phyloP scores from a whole-genome alignment of 169 alveolate genomes.

The Perkinsus chesapeaki region DNA sequence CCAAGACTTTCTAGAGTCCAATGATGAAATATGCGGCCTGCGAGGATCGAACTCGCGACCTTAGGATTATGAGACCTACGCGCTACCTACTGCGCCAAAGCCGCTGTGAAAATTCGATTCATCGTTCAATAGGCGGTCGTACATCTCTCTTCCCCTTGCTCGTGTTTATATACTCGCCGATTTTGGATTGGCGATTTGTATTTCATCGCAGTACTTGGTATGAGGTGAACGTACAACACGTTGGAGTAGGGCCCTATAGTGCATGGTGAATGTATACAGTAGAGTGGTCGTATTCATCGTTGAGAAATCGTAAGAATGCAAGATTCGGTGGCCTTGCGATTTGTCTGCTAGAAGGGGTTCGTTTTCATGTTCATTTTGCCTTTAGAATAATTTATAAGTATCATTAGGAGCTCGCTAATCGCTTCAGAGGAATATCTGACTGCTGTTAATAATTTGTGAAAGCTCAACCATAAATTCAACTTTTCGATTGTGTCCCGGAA shows the following conservation, averaged over 20 bases:
- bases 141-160: background rate
- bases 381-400: background rate
- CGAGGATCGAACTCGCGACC: background rate
- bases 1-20: no score
- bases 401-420: no score
- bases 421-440: no score
- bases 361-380: background rate
- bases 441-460: no score
- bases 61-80: background rate
- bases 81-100: background rate
- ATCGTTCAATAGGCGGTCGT: no score
- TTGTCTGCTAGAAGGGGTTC: no score
- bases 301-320: background rate
- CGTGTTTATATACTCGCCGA: background rate
- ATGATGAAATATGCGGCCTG: background rate
- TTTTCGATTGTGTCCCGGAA: no score
- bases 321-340: no score
- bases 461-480: no score
- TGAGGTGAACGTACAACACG: background rate
- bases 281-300: background rate
- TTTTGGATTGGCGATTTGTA: background rate
- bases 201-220: background rate
- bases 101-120: background rate
- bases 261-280: background rate
- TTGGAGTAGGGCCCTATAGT: background rate